phyloP scores from a whole-genome alignment of 257 asterid genomes.

The Echium plantagineum region DNA sequence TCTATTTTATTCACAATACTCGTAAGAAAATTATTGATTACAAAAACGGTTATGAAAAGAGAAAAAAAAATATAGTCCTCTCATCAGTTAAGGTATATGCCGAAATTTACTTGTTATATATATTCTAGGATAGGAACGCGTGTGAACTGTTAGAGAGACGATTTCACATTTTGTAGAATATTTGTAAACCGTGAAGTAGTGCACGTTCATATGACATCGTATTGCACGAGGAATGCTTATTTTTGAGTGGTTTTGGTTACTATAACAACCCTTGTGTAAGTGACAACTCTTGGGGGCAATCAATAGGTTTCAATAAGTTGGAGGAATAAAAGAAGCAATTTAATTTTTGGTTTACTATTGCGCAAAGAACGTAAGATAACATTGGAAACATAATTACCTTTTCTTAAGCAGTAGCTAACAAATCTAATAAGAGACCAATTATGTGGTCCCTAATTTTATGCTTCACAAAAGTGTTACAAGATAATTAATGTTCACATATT shows the following conservation, averaged over 20 bases:
- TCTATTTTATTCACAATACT: too few species aligned
- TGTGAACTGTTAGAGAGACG: too few species aligned
- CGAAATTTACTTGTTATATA: too few species aligned
- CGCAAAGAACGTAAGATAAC: neutral
- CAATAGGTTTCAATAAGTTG: neutral
- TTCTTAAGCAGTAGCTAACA: conserved; percentile 2
- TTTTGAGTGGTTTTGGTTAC: neutral
- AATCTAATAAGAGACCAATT: conserved; percentile 41
- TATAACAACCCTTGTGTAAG: neutral
- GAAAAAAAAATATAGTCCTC: too few species aligned
- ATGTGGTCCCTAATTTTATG: conserved; percentile 66
- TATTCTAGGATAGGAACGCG: too few species aligned
- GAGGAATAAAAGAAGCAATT: neutral
- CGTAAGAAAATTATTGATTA: too few species aligned
- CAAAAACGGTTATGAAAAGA: too few species aligned
- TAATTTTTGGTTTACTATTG: neutral
- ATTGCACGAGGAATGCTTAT: neutral
- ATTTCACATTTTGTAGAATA: too few species aligned
- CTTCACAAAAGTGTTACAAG: conserved; percentile 30
- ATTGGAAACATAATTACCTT: conserved; percentile 12
- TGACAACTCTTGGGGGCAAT: neutral
- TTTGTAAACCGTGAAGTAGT: too few species aligned
- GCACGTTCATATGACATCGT: neutral
- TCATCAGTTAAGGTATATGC: too few species aligned
- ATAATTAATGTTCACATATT: too few species aligned